These are phyloP conservation scores for Leucaena leucocephala DNA, from an alignment of 306 rosid genomes.

Conservation along the genomic window DNA sequence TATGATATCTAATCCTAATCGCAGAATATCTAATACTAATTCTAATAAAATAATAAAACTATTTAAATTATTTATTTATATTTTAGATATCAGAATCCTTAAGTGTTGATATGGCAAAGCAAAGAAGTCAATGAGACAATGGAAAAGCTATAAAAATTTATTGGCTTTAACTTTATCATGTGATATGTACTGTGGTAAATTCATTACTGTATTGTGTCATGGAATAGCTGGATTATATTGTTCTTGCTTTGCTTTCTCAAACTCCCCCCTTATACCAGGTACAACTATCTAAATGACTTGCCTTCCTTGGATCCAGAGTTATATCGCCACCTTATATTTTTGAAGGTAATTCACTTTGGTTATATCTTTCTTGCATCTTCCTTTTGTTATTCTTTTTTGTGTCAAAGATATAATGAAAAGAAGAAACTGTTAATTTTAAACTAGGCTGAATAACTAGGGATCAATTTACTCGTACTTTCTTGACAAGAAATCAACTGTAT, in stretches of 20 bases:
- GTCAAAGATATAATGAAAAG: background rate
- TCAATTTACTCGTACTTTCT: background rate
- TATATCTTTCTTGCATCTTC: conserved; percentile 31
- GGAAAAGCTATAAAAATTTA: background rate
- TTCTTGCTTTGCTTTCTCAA: conserved; percentile 28
- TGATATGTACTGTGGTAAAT: background rate
- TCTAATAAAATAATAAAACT: no score
- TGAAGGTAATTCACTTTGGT: conserved; percentile 65
- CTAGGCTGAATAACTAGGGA: background rate
- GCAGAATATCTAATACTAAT: no score
- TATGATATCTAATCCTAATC: no score
- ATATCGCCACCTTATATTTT: conserved; percentile 95
- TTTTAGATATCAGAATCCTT: no score
- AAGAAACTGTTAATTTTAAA: background rate
- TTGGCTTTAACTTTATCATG: background rate
- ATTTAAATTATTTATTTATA: no score
- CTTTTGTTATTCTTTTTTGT: conserved; percentile 2
- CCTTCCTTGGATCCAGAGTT: conserved; percentile 96
- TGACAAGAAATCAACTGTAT: background rate
- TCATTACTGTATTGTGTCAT: conserved; percentile 1
- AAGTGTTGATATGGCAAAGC: background rate
- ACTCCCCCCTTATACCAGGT: conserved; percentile 49
- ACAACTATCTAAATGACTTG: conserved; percentile 94
- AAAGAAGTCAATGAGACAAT: background rate
- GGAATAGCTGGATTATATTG: conserved; percentile 28